phyloP scores from a whole-genome alignment of 176 grass and related monocot genomes.

The Paspalum notatum region DNA sequence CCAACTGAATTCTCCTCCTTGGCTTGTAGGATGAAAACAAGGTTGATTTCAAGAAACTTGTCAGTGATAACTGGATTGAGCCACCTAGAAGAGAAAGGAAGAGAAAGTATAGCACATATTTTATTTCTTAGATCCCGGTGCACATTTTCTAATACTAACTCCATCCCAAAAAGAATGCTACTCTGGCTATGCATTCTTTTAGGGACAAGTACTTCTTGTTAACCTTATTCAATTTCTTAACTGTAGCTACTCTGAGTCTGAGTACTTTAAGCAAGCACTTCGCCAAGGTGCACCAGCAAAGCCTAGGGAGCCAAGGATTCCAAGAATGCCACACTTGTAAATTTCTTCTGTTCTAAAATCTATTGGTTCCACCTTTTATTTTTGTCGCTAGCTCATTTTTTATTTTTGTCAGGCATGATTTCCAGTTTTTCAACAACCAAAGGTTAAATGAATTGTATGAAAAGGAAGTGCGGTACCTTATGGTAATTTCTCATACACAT shows the following conservation, averaged over 20 bases:
- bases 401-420: constrained; percentile 77
- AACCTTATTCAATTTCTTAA: constrained; percentile 16
- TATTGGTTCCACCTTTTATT: not conserved
- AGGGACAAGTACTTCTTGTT: not conserved
- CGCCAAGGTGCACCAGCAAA: constrained; percentile 90
- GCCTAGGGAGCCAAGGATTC: constrained; percentile 85
- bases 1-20: constrained; percentile 14
- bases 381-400: constrained; percentile 23
- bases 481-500: constrained; percentile 56
- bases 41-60: constrained; percentile 94
- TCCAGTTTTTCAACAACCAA: constrained; percentile 98
- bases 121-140: not conserved
- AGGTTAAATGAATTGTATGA: constrained; percentile 94
- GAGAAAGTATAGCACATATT: constrained; percentile 60
- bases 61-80: constrained; percentile 92
- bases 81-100: constrained; percentile 97
- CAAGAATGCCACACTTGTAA: constrained; percentile 97
- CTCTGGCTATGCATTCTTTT: no score
- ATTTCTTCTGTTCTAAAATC: not conserved
- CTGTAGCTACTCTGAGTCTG: constrained; percentile 91
- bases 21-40: constrained; percentile 86
- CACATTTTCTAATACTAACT: not conserved
- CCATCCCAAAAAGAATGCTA: no score
- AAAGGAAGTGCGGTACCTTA: constrained; percentile 96
- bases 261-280: constrained; percentile 97